Conservation (phyloP, 2,329 filamentous ascomycete genomes). For the Cyclaneusma minus region DNA sequence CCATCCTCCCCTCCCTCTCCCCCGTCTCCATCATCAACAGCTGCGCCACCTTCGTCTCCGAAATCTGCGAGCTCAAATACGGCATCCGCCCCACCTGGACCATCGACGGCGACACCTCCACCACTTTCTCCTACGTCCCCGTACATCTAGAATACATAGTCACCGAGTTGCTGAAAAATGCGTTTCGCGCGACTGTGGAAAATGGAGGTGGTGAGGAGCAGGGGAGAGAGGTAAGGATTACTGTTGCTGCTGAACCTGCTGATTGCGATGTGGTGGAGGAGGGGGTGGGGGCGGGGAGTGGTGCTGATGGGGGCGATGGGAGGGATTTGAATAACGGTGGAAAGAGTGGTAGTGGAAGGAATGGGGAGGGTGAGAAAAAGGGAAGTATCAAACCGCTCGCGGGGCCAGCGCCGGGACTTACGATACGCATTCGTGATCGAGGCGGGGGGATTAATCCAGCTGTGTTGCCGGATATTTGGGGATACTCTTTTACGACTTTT, state of each 20-base stretch:
- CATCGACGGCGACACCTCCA: conserved; percentile 73
- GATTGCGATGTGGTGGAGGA: too few relatives aligned
- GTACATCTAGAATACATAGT: conserved; percentile 97
- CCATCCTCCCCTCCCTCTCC: conserved; percentile 80
- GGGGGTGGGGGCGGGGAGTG: neutral
- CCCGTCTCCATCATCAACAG: conserved; percentile 69
- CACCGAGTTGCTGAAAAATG: conserved; percentile 92
- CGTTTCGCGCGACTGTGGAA: conserved; percentile 87
- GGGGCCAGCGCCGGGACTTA: conserved; percentile 66
- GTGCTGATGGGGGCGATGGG: too few relatives aligned
- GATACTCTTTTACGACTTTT: conserved; percentile 95
- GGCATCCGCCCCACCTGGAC: conserved; percentile 68
- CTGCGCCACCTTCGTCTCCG: conserved; percentile 81
- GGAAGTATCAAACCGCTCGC: conserved; percentile 36
- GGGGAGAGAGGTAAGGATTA: conserved; percentile 81
- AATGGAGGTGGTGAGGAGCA: conserved; percentile 64
- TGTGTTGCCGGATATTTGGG: conserved; percentile 79
- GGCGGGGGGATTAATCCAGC: conserved; percentile 84
- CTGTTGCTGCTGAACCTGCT: conserved; percentile 58
- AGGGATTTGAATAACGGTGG: too few relatives aligned
- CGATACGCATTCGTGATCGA: conserved; percentile 88
- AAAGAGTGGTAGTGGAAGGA: too few relatives aligned
- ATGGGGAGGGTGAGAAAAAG: too few relatives aligned
- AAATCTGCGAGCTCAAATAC: conserved; percentile 94
- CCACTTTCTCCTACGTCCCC: conserved; percentile 85